A percentile compares a stretch with the other conserved stretches of the same genome.
Conservation (phyloP, 176 grass and related monocot species). For the Echinochloa phyllopogon region DNA sequence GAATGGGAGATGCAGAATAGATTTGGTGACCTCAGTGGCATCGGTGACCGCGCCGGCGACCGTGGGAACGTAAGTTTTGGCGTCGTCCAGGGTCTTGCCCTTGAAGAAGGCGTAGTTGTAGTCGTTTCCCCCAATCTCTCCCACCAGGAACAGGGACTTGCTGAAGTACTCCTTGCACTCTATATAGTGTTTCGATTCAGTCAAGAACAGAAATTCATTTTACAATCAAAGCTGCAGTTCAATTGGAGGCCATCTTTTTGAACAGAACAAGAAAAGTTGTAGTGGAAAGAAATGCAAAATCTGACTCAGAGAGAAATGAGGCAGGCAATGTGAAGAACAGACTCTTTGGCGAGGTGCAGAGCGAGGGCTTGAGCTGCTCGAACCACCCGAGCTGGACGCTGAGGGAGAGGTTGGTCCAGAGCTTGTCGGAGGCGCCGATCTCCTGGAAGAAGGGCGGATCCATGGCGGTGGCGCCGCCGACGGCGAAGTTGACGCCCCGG, state of each 20-base stretch:
- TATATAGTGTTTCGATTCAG: constrained; percentile 18
- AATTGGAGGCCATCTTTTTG: not conserved
- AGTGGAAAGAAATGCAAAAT: not conserved
- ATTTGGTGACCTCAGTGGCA: constrained; percentile 63
- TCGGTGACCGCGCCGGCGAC: constrained; percentile 57
- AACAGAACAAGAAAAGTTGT: not conserved
- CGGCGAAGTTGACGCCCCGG: constrained; percentile 87
- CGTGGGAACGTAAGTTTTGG: constrained; percentile 68
- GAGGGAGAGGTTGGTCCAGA: constrained; percentile 74
- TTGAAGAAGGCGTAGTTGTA: constrained; percentile 87
- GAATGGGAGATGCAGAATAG: not conserved
- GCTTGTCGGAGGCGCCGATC: constrained; percentile 52
- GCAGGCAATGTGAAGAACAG: not conserved
- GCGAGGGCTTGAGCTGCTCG: constrained; percentile 71
- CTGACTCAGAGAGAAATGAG: not conserved
- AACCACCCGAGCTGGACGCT: constrained; percentile 78
- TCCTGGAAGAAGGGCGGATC: constrained; percentile 76
- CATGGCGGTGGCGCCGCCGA: constrained; percentile 77
- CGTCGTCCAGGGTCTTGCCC: constrained; percentile 72
- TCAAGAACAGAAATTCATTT: not conserved
- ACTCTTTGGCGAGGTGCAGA: constrained; percentile 72
- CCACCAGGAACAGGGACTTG: constrained; percentile 75
- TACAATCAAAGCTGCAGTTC: not conserved
- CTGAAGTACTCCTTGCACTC: constrained; percentile 78
- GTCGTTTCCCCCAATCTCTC: constrained; percentile 90